Evolutionary conservation across 495 filamentous ascomycete genomes (phyloP), one percentile per base, ranked within the genome.

Genomic region (Xylaria sp.): DNA sequence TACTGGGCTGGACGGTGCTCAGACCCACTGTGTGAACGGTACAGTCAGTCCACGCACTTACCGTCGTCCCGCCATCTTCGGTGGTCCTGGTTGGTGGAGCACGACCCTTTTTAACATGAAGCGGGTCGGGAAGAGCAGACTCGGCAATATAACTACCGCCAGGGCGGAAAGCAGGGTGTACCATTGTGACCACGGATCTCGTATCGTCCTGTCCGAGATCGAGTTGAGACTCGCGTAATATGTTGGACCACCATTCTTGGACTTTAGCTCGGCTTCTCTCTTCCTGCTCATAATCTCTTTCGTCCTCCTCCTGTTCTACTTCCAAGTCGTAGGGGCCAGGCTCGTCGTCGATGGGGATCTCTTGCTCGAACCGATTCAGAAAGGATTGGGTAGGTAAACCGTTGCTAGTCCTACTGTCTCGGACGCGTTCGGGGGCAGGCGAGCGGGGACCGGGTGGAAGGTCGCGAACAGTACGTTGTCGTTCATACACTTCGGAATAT

Each of bases 141-240:
- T 19, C 2, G 21, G 73, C 71, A 19, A 66, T 69, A 44, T 53
- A 55, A 11, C 21, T 8, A n/a, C 46, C 21, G 2, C 40, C 21
- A 14, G 69, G 71, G n/a, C 67, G 77, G n/a, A 78, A 78, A 0
- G 77, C 77, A 40, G 77, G 77, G n/a, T 78, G 77, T 0, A 75
- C 68, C 73, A 52, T 71, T 1, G 77, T 75, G 26, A 78, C 11
- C 31, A 75, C 63, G 12, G 77, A 73, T 62, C 65, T 71, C n/a
- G 71, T 26, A 61, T 73, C 71, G 33, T 77, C 73, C 1, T 31
- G 31, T 9, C 41, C 52, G 1, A 59, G 26, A 41, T 69, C 43
- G 1, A 58, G 19, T 4, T 9, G 11, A 11, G 70, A 72, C 15
- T 64, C 33, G 12, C n/a, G 15, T 19, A 76, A 0, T 21, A 53